Base-by-base conservation (phyloP, 1,139 yeast genomes). In the Sugiyamaella paludigena region DNA sequence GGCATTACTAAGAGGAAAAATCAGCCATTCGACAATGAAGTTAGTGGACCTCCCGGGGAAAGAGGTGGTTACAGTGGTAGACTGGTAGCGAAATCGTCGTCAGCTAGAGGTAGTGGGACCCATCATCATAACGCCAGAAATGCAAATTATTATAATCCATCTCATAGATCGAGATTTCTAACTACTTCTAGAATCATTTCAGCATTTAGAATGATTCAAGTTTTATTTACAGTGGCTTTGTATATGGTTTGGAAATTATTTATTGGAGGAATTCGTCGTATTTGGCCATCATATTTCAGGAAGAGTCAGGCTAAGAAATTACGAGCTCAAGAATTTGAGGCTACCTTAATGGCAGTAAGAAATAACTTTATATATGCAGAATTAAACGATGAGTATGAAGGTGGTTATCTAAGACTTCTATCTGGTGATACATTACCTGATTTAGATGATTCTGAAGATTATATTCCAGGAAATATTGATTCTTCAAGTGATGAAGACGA, bases 351-450 rank as follows among this genome's bases (percentile, higher is more conserved):
- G 38, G 33, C 36, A 2, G 44, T 58, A 27, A 41, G 54, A 24
- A 53, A 51, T 36, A 38, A 50, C 24, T 43, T 56, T 19, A 50
- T 58, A 11, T 57, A 58, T 42, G 46, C 54, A 2, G 46, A 47
- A 6, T 41, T 56, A 31, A 45, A 50, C 34, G 55, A 50, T 19
- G 55, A 51, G 11, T 51, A 48, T 36, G 50, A 47, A 29, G 40
- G 40, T 1, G 55, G 56, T 9, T 58, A 61, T 36, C 35, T 49
- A 30, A 40, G 40, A 2, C 51, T 61, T 27, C 53, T 61, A 8
- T 45, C 53, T 32, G 64, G 63, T 1, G 55, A 52, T 11, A 30
- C 53, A 12, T 52, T 61, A 16, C 62, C 65, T 4, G 63, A 61
- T 2, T 40, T 54, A 43, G 65, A 61, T 37, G 54, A 54, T 38